phyloP scores from a whole-genome alignment of 148 eudicot species.

The Diospyros lotus region DNA sequence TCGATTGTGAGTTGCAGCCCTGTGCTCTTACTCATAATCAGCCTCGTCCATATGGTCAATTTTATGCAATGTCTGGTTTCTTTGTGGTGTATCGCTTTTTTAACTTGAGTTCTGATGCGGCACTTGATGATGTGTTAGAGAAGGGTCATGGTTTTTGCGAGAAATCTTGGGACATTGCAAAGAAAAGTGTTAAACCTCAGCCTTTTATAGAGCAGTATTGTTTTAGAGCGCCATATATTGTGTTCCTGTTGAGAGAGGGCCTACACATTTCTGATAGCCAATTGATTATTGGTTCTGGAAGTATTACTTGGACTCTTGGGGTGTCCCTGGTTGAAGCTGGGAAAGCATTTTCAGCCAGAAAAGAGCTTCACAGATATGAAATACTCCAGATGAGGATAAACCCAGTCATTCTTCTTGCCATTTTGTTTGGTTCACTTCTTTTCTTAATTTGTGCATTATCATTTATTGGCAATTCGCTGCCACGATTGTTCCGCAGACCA shows the following conservation, averaged over 20 bases:
- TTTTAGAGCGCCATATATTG: conserved; percentile 91
- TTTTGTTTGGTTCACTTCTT: conserved; percentile 52
- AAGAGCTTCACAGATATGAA: conserved; percentile 40
- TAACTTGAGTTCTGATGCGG: conserved; percentile 77
- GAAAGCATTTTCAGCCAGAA: conserved; percentile 52
- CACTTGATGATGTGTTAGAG: conserved; percentile 80
- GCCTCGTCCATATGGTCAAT: conserved; percentile 86
- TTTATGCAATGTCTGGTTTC: conserved; percentile 94
- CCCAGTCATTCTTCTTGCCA: conserved; percentile 53
- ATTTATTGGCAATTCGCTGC: conserved; percentile 51
- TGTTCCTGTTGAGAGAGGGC: conserved; percentile 75
- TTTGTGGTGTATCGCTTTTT: conserved; percentile 91
- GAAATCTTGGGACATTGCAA: conserved; percentile 78
- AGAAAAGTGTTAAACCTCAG: conserved; percentile 81
- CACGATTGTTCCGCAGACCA: conserved; percentile 55
- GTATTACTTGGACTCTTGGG: conserved; percentile 96
- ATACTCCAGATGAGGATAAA: conserved; percentile 62
- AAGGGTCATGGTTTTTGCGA: conserved; percentile 76
- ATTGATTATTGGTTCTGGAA: conserved; percentile 79
- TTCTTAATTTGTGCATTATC: conserved; percentile 55
- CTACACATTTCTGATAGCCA: conserved; percentile 79
- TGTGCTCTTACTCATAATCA: conserved; percentile 76
- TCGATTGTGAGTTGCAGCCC: conserved; percentile 80
- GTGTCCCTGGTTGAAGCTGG: conserved; percentile 97
- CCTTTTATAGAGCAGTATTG: conserved; percentile 97